Evolutionary conservation across 1,284 basidiomycete genomes (phyloP).

Genomic region (Melampsora larici-populina): DNA sequence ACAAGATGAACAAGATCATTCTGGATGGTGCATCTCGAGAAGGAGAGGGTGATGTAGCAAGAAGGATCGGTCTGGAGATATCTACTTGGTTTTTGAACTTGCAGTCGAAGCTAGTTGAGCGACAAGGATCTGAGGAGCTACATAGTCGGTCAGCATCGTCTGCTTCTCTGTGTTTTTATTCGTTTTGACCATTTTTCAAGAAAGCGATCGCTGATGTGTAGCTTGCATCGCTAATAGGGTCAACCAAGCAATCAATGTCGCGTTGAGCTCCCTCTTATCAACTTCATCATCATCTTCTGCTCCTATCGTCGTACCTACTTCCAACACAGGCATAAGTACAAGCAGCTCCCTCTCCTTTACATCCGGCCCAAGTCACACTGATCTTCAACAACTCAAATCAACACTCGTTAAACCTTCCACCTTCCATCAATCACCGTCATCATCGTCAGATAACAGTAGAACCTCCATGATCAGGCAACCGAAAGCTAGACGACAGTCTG

Average conservation of each 20-base stretch:
- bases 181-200: too few species aligned
- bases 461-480: background rate
- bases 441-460: conserved; percentile 3
- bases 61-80: too few species aligned
- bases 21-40: conserved; percentile 12
- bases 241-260: conserved; percentile 16
- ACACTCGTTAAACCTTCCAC: background rate
- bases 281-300: conserved; percentile 10
- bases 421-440: conserved; percentile 2
- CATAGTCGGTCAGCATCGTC: conserved; percentile 20
- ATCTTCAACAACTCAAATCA: background rate
- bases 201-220: background rate
- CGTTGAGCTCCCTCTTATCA: conserved; percentile 15
- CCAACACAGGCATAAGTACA: too few species aligned
- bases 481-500: background rate
- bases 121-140: conserved; percentile 9
- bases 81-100: conserved; percentile 4
- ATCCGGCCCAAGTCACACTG: too few species aligned
- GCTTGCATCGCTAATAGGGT: background rate
- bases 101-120: conserved; percentile 10
- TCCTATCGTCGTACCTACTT: too few species aligned
- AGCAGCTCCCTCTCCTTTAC: too few species aligned
- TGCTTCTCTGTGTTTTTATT: background rate
- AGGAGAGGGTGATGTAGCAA: conserved; percentile 15
- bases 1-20: background rate